Base-by-base conservation (phyloP, 73 alveolate species). In the Paramecium pentaurelia region DNA sequence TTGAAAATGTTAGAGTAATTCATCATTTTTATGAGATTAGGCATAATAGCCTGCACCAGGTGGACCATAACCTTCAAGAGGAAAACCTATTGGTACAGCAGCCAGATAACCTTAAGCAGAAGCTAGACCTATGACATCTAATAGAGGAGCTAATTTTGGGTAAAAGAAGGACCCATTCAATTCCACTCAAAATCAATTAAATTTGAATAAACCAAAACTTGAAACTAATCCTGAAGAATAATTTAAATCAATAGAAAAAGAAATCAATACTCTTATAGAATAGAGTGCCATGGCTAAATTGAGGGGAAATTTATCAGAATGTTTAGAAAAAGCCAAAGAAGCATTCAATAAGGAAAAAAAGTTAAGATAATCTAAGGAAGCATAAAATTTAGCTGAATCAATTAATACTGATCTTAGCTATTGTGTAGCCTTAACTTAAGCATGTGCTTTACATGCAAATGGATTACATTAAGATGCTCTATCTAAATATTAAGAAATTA, bases 271-370 rank as follows among this genome's bases (percentile, higher is more conserved):
- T 37, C 80, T 94, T 4, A 93, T 94, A 28, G 97, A 95, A 75
- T 92, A 80, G 30, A 77, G 95, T 28, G 97, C 98, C 14, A 95
- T 94, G 73, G 91, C 94, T 40, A 95, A 94, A 60, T 47, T 92
- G 28, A 87, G 88, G 59, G 93, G 92, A 47, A 88, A 95, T 60
- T 75, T 86, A 86, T 88, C 95, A 86, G 96, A 94, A 34, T 95
- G 96, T 11, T 94, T 94, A 27, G 92, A 93, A 45, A 95, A 95
- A 75, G 98, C 98, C 16, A 95, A 95, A 71, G 98, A 95, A 70
- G 98, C 98, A 7, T 95, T 96, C 16, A 64, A 92, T 45, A 95
- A 95, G 86, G 98, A 95, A 77, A 95, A 95, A 92, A 94, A 94
- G 93, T 87, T 95, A 92, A 92, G 98, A 68, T 93, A 93, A 86